Conservation (phyloP, 2,329 filamentous ascomycete species). For the Teratosphaeria zuluensis region DNA sequence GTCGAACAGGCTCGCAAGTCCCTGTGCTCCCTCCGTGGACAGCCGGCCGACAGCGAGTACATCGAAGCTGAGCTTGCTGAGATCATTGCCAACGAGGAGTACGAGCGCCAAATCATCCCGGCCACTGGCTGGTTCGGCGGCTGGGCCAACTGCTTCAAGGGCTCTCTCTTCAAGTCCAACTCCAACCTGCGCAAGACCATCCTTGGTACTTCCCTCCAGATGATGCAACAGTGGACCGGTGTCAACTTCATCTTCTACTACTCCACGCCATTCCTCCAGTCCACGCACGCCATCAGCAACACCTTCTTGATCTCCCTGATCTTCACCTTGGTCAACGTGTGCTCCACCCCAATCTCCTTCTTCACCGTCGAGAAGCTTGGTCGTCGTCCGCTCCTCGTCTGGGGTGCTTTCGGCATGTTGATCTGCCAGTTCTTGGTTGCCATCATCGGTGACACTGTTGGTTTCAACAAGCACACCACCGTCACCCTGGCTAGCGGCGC, state of each 20-base stretch:
- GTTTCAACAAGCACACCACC: slow-evolving; percentile 24
- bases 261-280: slow-evolving; percentile 72
- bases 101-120: slow-evolving; percentile 65
- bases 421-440: slow-evolving; percentile 80
- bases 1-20: slow-evolving; percentile 54
- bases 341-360: slow-evolving; percentile 79
- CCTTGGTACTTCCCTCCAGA: slow-evolving; percentile 39
- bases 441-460: slow-evolving; percentile 46
- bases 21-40: slow-evolving; percentile 62
- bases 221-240: slow-evolving; percentile 58
- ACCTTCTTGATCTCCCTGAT: slow-evolving; percentile 75
- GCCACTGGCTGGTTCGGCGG: slow-evolving; percentile 38
- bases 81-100: slow-evolving; percentile 82
- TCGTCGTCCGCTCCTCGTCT: slow-evolving; percentile 69
- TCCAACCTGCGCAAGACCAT: slow-evolving; percentile 41
- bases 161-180: slow-evolving; percentile 41
- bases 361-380: slow-evolving; percentile 74
- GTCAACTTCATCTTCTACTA: slow-evolving; percentile 61
- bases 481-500: slow-evolving; percentile 24
- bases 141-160: slow-evolving; percentile 59
- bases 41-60: slow-evolving; percentile 61
- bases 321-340: slow-evolving; percentile 81
- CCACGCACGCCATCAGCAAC: slow-evolving; percentile 62
- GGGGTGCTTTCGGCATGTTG: slow-evolving; percentile 72
- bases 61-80: slow-evolving; percentile 73